Base-by-base conservation (phyloP, 1,284 basidiomycete species). In the Marasmius tenuissimus region DNA sequence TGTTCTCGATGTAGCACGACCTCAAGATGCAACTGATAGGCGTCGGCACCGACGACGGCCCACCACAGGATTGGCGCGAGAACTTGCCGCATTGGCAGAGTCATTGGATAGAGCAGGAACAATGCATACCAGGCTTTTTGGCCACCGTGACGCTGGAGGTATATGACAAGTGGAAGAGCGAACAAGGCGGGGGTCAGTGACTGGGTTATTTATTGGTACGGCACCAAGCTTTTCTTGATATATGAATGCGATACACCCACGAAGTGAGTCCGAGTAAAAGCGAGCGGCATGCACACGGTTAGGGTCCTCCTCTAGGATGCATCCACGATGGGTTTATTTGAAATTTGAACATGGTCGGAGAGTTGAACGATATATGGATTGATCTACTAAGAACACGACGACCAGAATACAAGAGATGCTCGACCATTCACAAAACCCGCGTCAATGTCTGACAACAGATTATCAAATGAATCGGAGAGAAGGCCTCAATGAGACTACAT, bases 111-210 rank as follows among this genome's bases (percentile, higher is more conserved):
- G 84, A 85, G 68, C 79, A 82, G 61, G 85, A 89, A 69, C 81
- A 88, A 71, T 91, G 88, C 70, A 86, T 91, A 68, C 89, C 91
- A 0, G 87, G 89, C 0, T 91, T 92, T 69, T 70, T 92, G 69
- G 88, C 91, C 33, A 89, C 86, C 63, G 79, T 92, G 50, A 92
- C 89, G 27, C 69, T 92, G 65, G 87, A 91, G 69, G 88, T 88
- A 69, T 91, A 86, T 69, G 90, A 92, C 52, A 79, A 78, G 67
- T 75, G 74, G 63, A 86, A 85, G 72, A 68, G 75, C 55, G 70
- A 71, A 57, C 34, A 35, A 16, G 52, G 52, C 18, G 34, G 52
- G 27, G 61, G 45, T 18, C 20, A 5, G 20, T 8, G 20, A 18
- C 45, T 47, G 20, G 16, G 8, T n/a, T 47, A 8, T 47, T 20